Conservation (phyloP, 306 rosid species). For the Lotus japonicus region DNA sequence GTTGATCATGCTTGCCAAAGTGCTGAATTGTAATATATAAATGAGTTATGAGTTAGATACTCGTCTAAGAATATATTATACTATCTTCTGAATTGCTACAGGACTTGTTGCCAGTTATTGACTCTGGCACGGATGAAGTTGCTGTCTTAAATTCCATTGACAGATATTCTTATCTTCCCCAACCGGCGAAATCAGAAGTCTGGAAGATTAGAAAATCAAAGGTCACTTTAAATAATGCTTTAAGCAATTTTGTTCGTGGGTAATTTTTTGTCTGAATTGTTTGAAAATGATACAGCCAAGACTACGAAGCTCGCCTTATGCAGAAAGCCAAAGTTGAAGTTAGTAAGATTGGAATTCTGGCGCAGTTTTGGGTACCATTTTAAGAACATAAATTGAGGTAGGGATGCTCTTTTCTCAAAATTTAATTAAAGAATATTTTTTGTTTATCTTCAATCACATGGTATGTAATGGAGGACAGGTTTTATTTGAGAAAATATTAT, state of each 20-base stretch:
- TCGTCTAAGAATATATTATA: not conserved
- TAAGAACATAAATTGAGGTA: constrained; percentile 3
- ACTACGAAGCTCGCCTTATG: constrained; percentile 13
- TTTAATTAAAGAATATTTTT: not conserved
- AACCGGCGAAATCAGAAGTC: constrained; percentile 33
- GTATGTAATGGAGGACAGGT: not conserved
- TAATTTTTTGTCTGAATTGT: constrained; percentile 10
- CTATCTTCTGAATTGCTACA: constrained; percentile 25
- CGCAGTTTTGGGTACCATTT: not conserved
- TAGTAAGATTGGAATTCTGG: not conserved
- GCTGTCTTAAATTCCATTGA: constrained; percentile 43
- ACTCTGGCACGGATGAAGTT: constrained; percentile 23
- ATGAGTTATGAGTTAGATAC: not conserved
- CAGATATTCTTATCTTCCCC: constrained; percentile 38
- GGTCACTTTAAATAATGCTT: constrained; percentile 27
- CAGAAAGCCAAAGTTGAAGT: constrained; percentile 14
- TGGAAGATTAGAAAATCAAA: constrained; percentile 65
- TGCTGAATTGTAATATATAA: not conserved
- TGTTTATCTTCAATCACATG: not conserved
- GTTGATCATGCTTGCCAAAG: not conserved
- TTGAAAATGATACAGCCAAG: constrained; percentile 40
- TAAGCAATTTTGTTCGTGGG: not conserved
- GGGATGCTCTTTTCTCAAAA: not conserved
- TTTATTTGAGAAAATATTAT: not conserved
- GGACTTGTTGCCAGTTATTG: constrained; percentile 34